Base-by-base conservation (phyloP, 1,284 basidiomycete genomes). In the Kwoniella shivajii region DNA sequence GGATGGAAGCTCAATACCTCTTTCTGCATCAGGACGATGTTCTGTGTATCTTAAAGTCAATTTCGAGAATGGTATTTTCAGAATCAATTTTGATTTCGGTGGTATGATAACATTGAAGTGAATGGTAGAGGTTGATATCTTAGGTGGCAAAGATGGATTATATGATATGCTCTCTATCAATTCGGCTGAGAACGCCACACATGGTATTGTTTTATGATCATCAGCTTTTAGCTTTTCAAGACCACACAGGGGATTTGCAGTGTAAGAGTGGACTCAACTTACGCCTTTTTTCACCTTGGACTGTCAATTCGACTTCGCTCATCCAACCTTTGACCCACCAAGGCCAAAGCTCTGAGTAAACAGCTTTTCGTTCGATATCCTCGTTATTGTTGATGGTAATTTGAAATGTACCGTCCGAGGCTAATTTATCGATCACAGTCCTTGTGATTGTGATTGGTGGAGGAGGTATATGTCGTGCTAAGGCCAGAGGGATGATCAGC, bases 11-110 rank as follows among this genome's bases (percentile, higher is more conserved):
- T 98, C 92, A 84, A 93, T 92, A 0, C 95, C 95, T 37, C 94
- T 83, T 73, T 95, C 90, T 0, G 95, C 92, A 69, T 98, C 95
- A 0, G 95, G 93, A 14, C 89, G 90, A 73, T 99, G 95, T 70
- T 98, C 94, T 16, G 89, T 93, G 74, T 98, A 98, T 48, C 89
- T 86, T 54, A 99, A 81, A 72, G 94, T 95, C 3, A 87, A 84
- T 75, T 94, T 94, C 34, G 84, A 83, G 68, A 93, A 86, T 38
- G 89, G 88, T 72, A 95, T 83, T 16, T 80, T 82, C 50, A 97
- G 78, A 6, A 81, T 79, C 1, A 93, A 71, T 0, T 83, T 86
- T 54, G 82, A 82, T 22, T 81, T 79, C 2, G 90, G 82, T 0
- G 93, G 89, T 14, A 95, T 73, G 1, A 77, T 81, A n/a, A 98